Conservation (phyloP, 1,284 basidiomycete genomes). For the Coniferiporia sulphurascens region DNA sequence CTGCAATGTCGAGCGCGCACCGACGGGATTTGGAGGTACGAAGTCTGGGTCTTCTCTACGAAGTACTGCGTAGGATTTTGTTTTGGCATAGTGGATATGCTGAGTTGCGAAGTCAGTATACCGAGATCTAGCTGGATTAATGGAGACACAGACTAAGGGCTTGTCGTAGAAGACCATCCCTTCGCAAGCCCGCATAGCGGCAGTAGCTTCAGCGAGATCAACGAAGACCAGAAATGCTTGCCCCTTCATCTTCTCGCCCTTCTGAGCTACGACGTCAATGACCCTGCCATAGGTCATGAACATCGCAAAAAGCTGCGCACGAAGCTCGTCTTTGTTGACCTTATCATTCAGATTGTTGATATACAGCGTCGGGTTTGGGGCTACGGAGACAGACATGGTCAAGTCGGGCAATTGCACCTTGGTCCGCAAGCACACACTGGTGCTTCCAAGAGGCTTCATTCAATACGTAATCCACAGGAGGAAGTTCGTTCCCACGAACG, state of each 20-base stretch:
- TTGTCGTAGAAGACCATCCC: constrained; percentile 94
- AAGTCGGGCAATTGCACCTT: not conserved
- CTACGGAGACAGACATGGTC: constrained; percentile 26
- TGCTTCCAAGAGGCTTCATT: no score
- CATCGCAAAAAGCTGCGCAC: constrained; percentile 79
- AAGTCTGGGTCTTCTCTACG: constrained; percentile 72
- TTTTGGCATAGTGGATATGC: constrained; percentile 86
- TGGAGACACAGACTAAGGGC: constrained; percentile 60
- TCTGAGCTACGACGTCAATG: constrained; percentile 92
- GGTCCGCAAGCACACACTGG: no score
- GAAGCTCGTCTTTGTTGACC: constrained; percentile 90
- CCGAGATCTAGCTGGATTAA: constrained; percentile 11
- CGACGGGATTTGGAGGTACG: constrained; percentile 54
- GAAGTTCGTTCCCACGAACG: not conserved
- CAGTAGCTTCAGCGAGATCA: constrained; percentile 83
- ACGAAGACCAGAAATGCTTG: constrained; percentile 97
- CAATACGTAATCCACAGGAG: not conserved
- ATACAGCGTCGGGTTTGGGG: constrained; percentile 88
- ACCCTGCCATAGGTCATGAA: constrained; percentile 93
- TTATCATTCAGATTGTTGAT: constrained; percentile 94
- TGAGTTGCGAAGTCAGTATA: constrained; percentile 28
- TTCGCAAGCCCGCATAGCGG: constrained; percentile 85
- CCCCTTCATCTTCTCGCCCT: constrained; percentile 83
- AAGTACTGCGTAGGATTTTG: constrained; percentile 78
- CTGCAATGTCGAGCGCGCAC: constrained; percentile 39